Percentiles rank a stretch among this genome's conserved stretches.
Evolutionary conservation across 2,329 filamentous ascomycete species (phyloP).

Genomic region (Ceratocystis lukuohia): DNA sequence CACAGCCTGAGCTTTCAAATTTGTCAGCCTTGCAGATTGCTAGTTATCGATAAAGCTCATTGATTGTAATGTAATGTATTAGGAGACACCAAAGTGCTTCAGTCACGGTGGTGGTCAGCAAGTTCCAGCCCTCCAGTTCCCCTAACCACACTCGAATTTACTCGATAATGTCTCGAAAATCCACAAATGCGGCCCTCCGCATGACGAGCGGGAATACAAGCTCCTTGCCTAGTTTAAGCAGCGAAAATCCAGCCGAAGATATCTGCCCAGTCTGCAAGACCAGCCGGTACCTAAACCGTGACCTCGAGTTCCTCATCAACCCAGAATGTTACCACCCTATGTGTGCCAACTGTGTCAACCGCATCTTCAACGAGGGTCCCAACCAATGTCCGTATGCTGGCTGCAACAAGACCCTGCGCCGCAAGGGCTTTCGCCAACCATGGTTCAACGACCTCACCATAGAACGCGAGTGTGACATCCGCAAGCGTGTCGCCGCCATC

Average conservation of each 20-base stretch:
- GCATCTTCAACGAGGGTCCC: conserved; percentile 83
- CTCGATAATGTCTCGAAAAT: conserved; percentile 29
- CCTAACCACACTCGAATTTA: not conserved
- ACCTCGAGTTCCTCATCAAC: conserved; percentile 92
- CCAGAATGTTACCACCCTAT: conserved; percentile 98
- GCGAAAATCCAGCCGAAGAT: conserved; percentile 37
- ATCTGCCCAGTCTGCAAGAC: conserved; percentile 97
- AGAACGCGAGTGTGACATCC: conserved; percentile 87
- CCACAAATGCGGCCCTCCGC: conserved; percentile 21
- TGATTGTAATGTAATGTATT: no score
- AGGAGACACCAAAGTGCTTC: not conserved
- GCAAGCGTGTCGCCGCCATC: conserved; percentile 58
- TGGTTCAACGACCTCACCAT: conserved; percentile 82
- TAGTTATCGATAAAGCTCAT: not conserved
- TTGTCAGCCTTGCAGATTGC: conserved; percentile 9
- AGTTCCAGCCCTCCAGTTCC: not conserved
- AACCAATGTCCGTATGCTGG: conserved; percentile 84
- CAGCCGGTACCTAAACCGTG: conserved; percentile 82
- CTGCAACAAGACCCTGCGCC: conserved; percentile 75
- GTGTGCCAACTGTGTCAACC: conserved; percentile 91
- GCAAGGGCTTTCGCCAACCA: conserved; percentile 69
- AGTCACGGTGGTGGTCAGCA: not conserved
- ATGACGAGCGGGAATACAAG: conserved; percentile 3
- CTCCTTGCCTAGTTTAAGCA: conserved; percentile 22
- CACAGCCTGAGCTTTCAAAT: not conserved